Conservation (phyloP, 495 filamentous ascomycete genomes). For the Oidiodendron maius region DNA sequence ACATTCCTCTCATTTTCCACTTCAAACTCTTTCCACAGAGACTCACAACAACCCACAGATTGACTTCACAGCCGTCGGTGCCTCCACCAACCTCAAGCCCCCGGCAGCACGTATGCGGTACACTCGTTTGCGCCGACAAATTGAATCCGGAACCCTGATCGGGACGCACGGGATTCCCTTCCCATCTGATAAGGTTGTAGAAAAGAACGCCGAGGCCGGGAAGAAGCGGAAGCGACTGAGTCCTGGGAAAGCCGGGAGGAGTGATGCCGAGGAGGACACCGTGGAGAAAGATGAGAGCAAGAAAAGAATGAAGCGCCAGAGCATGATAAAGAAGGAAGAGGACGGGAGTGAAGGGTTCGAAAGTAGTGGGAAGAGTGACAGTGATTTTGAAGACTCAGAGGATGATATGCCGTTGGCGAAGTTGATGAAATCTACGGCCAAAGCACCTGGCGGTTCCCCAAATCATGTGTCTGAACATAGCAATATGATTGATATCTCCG, state of each 20-base stretch:
- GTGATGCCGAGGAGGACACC: background rate
- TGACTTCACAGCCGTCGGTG: slow-evolving; percentile 29
- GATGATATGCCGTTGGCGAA: slow-evolving; percentile 21
- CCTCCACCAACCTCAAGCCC: slow-evolving; percentile 25
- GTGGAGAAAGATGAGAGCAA: background rate
- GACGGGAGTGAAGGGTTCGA: background rate
- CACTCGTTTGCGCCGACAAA: slow-evolving; percentile 26
- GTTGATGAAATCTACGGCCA: slow-evolving; percentile 4
- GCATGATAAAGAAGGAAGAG: background rate
- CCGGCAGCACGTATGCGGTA: slow-evolving; percentile 35
- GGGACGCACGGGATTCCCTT: slow-evolving; percentile 18
- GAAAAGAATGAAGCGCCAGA: background rate
- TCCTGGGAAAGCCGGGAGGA: background rate
- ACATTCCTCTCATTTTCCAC: background rate
- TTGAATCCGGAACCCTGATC: slow-evolving; percentile 26
- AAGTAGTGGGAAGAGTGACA: slow-evolving; percentile 4
- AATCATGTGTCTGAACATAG: no score
- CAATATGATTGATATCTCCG: no score
- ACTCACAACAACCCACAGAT: slow-evolving; percentile 23
- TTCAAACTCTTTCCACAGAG: background rate
- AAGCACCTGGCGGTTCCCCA: no score
- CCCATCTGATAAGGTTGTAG: background rate
- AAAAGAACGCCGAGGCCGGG: background rate
- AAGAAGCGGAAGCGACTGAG: slow-evolving; percentile 2
- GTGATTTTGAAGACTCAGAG: slow-evolving; percentile 7